Evolutionary conservation across 345 rosid species (phyloP), one percentile per base, ranked within the genome.

Genomic region (Eucalyptus marginata): DNA sequence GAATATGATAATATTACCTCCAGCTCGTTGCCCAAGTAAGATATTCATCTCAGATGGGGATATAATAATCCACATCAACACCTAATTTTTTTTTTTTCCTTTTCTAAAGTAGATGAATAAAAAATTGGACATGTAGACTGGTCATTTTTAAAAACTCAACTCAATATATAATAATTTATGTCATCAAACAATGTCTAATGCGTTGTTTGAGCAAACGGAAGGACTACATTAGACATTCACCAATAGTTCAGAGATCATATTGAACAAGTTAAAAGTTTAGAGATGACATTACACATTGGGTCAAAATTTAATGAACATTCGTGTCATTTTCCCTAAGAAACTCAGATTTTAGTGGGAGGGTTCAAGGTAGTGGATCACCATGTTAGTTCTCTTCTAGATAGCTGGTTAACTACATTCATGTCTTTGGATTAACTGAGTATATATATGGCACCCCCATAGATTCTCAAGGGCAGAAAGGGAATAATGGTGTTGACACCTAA

Each of bases 241-340:
- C 7, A 50, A 50, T 50, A 50, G 0, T 50, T 50, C 52, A 50
- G 0, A 50, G 3, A 15, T 50, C 18, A 50, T 7, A 50, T 6
- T 15, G 52, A 50, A 50, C 3, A 50, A 50, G 0, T 50, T 50
- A 50, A 50, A 50, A 50, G 52, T 50, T 50, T 50, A 50, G 52
- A 0, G 0, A 50, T 50, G 3, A 50, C 1, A 50, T 50, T 50
- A 50, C 0, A 50, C 0, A 50, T 5, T 5, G 0, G 0, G 52
- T 7, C 52, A 50, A 52, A 52, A 0, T 52, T 52, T 10, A 7
- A 52, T 0, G 0, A 52, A 17, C 4, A 54, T 20, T 54, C 25
- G 0, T 50, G 18, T 50, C 52, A 15, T 50, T 50, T 50, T 50
- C 18, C 52, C 52, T 50, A 50, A 50, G 52, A 50, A 50, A 50